Percentiles rank a stretch among this genome's conserved stretches.
Conservation (phyloP, 495 filamentous ascomycete species). For the Podospora pseudopauciseta region DNA sequence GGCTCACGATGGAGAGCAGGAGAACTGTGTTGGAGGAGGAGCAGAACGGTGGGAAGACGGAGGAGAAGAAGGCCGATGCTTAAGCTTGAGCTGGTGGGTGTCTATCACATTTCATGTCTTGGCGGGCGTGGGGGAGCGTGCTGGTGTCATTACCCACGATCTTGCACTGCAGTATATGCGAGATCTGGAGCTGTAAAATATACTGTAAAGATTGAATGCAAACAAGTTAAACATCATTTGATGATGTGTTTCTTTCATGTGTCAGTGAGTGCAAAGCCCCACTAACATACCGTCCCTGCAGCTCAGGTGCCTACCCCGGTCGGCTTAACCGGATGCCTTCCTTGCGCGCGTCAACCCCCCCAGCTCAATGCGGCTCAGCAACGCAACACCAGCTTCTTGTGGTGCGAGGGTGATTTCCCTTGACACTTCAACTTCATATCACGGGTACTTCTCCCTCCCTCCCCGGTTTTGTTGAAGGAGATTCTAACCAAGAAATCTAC, state of each 20-base stretch:
- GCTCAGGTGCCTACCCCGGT: constrained; percentile 13
- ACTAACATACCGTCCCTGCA: constrained; percentile 8
- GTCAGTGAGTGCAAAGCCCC: constrained; percentile 7
- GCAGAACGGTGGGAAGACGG: constrained; percentile 42
- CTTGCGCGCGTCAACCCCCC: constrained; percentile 16
- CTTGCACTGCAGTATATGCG: constrained; percentile 11
- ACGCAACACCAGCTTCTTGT: background rate
- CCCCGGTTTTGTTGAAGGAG: no score
- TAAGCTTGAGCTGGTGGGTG: background rate
- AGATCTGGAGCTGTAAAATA: constrained; percentile 23
- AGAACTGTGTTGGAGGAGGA: constrained; percentile 75
- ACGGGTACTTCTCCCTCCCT: background rate
- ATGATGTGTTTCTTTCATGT: background rate
- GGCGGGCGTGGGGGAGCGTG: background rate
- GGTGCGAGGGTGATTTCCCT: background rate
- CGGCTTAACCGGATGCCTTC: constrained; percentile 12
- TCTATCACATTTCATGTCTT: constrained; percentile 7
- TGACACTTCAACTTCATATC: background rate
- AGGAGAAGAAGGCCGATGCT: constrained; percentile 29
- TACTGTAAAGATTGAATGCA: constrained; percentile 17
- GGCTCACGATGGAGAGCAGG: constrained; percentile 78
- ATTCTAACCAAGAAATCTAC: background rate
- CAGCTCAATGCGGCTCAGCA: constrained; percentile 13
- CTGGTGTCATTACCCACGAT: background rate
- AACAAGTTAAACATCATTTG: background rate